Conservation (phyloP, 352 stramenopile genomes). For the Phytophthora chlamydospora region DNA sequence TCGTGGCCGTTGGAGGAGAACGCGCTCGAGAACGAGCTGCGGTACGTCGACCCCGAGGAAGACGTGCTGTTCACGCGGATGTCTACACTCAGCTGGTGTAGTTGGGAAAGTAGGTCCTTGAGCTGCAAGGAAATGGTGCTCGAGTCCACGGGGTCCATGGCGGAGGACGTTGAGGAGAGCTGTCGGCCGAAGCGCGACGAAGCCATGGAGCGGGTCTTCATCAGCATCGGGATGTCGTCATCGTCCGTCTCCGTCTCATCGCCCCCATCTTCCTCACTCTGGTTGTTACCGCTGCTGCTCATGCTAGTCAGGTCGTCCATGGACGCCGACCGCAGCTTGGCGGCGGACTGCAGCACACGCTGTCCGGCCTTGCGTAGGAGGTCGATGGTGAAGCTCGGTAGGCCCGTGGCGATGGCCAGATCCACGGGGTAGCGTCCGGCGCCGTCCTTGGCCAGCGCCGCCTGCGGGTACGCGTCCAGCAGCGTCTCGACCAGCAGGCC, state of each 20-base stretch:
- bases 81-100: constrained; percentile 75
- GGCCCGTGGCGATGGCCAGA: constrained; percentile 57
- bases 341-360: constrained; percentile 38
- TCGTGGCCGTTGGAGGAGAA: constrained; percentile 43
- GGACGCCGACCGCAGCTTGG: constrained; percentile 46
- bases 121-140: constrained; percentile 71
- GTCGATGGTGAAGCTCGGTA: constrained; percentile 77
- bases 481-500: constrained; percentile 66
- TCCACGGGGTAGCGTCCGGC: constrained; percentile 65
- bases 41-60: constrained; percentile 64
- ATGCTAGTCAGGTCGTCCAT: constrained; percentile 36
- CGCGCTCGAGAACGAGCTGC: constrained; percentile 76
- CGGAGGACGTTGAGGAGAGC: constrained; percentile 27
- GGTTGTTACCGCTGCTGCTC: constrained; percentile 31
- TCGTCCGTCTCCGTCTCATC: constrained; percentile 8
- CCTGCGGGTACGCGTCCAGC: constrained; percentile 47
- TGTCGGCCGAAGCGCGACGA: constrained; percentile 46
- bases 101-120: constrained; percentile 70
- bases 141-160: constrained; percentile 52
- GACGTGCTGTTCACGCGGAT: constrained; percentile 59
- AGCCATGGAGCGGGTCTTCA: constrained; percentile 59
- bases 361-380: constrained; percentile 69
- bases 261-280: constrained; percentile 17
- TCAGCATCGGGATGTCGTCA: constrained; percentile 35
- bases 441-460: constrained; percentile 61